Evolutionary conservation across 2,329 filamentous ascomycete species (phyloP).

Genomic region (Apiospora arundinis): DNA sequence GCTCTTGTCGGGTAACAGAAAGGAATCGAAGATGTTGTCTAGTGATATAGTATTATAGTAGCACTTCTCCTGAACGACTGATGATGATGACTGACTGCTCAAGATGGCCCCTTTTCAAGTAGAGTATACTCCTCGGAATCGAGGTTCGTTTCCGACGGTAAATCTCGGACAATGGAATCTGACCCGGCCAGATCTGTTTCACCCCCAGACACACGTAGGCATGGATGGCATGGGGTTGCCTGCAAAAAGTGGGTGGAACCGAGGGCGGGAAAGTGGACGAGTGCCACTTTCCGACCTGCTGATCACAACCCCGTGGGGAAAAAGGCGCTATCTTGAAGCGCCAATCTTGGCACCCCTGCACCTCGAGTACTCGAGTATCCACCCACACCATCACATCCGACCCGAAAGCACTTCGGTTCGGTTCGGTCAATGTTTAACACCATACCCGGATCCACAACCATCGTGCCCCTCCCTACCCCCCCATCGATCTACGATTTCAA

Average conservation of each 20-base stretch:
- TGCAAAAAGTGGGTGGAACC: not conserved
- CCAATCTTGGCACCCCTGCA: not conserved
- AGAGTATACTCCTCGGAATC: constrained; percentile 15
- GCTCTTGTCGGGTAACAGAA: not conserved
- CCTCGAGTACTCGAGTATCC: not conserved
- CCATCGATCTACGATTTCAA: not conserved
- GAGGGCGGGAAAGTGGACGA: constrained; percentile 9
- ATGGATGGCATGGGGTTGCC: not conserved
- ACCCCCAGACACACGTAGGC: too few relatives aligned
- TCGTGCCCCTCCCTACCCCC: too few relatives aligned
- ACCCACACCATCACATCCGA: not conserved
- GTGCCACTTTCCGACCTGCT: not conserved
- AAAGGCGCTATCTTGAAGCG: not conserved
- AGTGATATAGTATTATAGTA: constrained; percentile 1
- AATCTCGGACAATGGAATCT: not conserved
- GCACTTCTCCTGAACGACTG: not conserved
- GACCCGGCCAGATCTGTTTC: not conserved
- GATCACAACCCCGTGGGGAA: constrained; percentile 12
- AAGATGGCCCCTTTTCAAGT: constrained; percentile 4
- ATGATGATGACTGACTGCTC: not conserved
- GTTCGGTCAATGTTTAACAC: not conserved
- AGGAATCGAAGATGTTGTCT: not conserved
- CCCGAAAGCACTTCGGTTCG: not conserved
- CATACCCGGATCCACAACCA: not conserved
- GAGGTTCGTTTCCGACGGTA: not conserved